phyloP scores from a whole-genome alignment of 1,284 basidiomycete species.

The Papiliotrema fonsecae region DNA sequence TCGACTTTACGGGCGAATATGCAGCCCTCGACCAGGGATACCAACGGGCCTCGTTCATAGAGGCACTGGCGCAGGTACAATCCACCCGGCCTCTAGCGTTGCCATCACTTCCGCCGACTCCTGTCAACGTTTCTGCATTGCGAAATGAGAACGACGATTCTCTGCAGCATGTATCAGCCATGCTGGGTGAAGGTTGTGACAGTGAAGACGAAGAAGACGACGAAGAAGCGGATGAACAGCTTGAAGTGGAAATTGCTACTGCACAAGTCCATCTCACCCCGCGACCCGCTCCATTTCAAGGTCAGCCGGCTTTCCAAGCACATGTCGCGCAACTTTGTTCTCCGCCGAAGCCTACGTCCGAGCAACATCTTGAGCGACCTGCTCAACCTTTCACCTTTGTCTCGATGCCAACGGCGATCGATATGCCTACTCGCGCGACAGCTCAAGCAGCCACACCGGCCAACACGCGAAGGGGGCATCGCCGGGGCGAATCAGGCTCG shows the following conservation, averaged over 20 bases:
- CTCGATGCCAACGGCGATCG: not conserved
- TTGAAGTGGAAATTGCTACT: constrained; percentile 4
- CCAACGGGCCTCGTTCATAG: constrained; percentile 69
- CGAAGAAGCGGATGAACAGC: constrained; percentile 10
- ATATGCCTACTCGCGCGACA: too few relatives aligned
- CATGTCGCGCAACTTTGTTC: constrained; percentile 17
- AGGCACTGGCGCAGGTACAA: constrained; percentile 42
- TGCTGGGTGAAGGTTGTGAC: not conserved
- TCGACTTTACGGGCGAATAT: constrained; percentile 79
- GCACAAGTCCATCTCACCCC: not conserved
- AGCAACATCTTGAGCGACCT: not conserved
- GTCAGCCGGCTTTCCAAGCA: constrained; percentile 36
- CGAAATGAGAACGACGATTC: too few relatives aligned
- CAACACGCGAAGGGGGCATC: constrained; percentile 12
- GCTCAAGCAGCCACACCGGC: too few relatives aligned
- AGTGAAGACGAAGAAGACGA: constrained; percentile 1
- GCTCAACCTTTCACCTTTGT: constrained; percentile 3
- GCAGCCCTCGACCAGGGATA: constrained; percentile 64
- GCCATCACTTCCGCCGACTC: not conserved
- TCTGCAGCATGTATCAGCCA: not conserved
- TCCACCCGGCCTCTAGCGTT: constrained; percentile 7
- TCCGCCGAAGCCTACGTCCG: not conserved
- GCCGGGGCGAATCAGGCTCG: constrained; percentile 59
- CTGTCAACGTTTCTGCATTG: too few relatives aligned
- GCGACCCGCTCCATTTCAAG: constrained; percentile 28